phyloP scores from a whole-genome alignment of 192 early-diverging fungal species.

The Bifiguratus adelaidae region DNA sequence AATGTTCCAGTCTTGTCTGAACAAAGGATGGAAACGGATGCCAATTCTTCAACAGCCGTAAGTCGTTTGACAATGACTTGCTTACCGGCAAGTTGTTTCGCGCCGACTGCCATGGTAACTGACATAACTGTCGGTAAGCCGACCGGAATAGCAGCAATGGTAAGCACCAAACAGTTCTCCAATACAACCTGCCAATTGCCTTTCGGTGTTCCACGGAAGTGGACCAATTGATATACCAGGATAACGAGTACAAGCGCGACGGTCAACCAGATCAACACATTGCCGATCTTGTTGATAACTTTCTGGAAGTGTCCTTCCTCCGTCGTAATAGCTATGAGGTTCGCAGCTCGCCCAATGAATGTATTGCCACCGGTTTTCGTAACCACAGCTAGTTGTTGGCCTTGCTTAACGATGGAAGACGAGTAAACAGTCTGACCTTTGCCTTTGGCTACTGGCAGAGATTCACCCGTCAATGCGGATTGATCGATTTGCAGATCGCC shows the following conservation, averaged over 20 bases:
- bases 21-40: slow-evolving; percentile 71
- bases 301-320: slow-evolving; percentile 95
- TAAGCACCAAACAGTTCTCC: slow-evolving; percentile 63
- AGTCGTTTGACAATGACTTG: slow-evolving; percentile 88
- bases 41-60: slow-evolving; percentile 87
- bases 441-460: slow-evolving; percentile 74
- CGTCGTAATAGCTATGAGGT: slow-evolving; percentile 78
- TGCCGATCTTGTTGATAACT: slow-evolving; percentile 83
- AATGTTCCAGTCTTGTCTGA: slow-evolving; percentile 80
- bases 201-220: slow-evolving; percentile 27
- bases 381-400: slow-evolving; percentile 84
- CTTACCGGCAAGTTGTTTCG: slow-evolving; percentile 76
- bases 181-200: slow-evolving; percentile 48
- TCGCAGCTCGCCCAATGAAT: slow-evolving; percentile 86
- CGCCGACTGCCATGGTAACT: slow-evolving; percentile 89
- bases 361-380: slow-evolving; percentile 85
- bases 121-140: slow-evolving; percentile 88
- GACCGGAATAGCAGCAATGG: slow-evolving; percentile 81
- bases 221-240: slow-evolving; percentile 53
- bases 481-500: slow-evolving; percentile 79
- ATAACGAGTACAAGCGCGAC: slow-evolving; percentile 63
- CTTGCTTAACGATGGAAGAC: slow-evolving; percentile 87
- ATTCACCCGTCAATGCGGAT: slow-evolving; percentile 87
- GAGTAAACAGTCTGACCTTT: slow-evolving; percentile 78
- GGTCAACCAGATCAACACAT: slow-evolving; percentile 80